Base-by-base conservation (phyloP, 2,329 filamentous ascomycete genomes). In the Botrytis galanthina region DNA sequence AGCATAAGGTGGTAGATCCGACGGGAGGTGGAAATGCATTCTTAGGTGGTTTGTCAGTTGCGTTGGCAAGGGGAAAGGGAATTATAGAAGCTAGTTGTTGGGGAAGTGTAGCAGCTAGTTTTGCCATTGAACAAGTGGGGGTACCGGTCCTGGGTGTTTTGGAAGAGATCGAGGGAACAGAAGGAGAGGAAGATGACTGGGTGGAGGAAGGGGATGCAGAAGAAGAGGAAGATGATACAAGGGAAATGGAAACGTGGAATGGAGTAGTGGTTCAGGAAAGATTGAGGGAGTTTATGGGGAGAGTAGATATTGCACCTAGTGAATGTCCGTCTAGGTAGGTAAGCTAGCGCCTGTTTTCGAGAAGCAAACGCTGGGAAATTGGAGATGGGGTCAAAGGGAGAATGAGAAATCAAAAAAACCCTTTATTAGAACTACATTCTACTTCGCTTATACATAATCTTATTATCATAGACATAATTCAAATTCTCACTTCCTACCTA, bases 1-100 rank as follows among this genome's bases (percentile, higher is more conserved):
- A 75, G 57, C 29, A 61, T 20, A 72, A 63, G 54, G 93, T 98
- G 1, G 84, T 96, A n/a, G 96, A 98, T 82, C 95, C 95, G 0
- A 98, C 96, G 0, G 96, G 96, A 16, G 96, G 94, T 32, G 96
- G 96, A 0, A 99, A 99, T 82, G 91, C 92, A 0, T 98, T 98
- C 78, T 85, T 98, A 37, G 87, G 87, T 35, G 87, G 87, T n/a
- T 77, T 90, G 64, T 84, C 86, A 0, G 84, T 90, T 20, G 89
- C 85, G 1, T 82, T 92, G 77, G 90, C 86, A 46, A 84, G 91
- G 70, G 90, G 88, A 1, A 85, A 87, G 77, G 80, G 82, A 39
- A 84, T 93, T 59, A 89, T 91, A 74, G 90, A 93, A 78, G 94
- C 94, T 8, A 90, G 92, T 8, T 85, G 89, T 0, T 95, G 92